Evolutionary conservation across 805 yeast species (phyloP).

Genomic region (Dipodascus albidus): DNA sequence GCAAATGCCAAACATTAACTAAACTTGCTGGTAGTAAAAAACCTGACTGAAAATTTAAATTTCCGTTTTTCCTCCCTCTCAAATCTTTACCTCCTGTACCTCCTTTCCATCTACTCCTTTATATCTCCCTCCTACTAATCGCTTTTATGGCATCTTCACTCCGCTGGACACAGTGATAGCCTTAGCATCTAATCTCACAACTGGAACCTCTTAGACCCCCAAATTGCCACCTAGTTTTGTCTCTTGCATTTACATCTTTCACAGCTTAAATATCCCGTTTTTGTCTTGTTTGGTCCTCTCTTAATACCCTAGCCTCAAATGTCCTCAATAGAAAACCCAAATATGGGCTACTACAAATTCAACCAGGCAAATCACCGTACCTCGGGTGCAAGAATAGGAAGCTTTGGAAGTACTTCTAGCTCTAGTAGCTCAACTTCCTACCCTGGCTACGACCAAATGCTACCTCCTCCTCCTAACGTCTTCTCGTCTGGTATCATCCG

Average conservation of each 20-base stretch:
- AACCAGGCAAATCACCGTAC: background rate
- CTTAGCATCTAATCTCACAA: background rate
- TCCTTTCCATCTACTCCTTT: background rate
- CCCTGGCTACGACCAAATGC: background rate
- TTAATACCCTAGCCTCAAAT: background rate
- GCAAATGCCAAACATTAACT: background rate
- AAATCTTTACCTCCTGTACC: background rate
- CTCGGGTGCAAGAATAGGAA: background rate
- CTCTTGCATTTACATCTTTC: background rate
- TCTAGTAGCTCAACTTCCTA: background rate
- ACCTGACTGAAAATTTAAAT: background rate
- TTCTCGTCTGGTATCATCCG: background rate
- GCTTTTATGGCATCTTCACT: slow-evolving; percentile 1
- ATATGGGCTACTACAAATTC: background rate
- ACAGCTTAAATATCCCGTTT: background rate
- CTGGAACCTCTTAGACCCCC: background rate
- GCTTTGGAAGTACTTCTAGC: background rate
- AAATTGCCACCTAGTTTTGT: background rate
- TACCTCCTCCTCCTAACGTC: background rate
- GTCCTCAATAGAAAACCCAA: background rate
- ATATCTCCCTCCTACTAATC: background rate
- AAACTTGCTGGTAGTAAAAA: too few species aligned
- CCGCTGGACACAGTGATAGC: slow-evolving; percentile 2
- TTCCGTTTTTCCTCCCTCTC: background rate
- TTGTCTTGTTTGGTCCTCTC: background rate